Base-by-base conservation (phyloP, 1,284 basidiomycete species). In the Heimioporus retisporus region DNA sequence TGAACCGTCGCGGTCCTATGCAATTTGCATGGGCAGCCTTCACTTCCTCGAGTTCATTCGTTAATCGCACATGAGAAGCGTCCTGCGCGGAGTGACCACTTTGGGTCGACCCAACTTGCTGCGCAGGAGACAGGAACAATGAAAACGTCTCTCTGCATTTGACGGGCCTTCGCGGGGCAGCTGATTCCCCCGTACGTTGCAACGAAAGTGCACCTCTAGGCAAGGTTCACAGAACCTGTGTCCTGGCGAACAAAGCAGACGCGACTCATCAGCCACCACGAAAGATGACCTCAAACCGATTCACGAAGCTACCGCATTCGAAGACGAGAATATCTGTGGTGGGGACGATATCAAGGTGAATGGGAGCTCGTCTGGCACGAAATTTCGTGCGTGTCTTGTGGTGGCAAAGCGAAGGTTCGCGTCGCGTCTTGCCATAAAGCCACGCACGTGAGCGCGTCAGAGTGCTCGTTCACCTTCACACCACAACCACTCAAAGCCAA, bases 161-260 rank as follows among this genome's bases (percentile, higher is more conserved):
- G 51, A 80, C 54, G 31, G 68, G 69, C 46, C 78, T 77, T 62
- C 76, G 77, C 76, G 80, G 28, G 68, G 68, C 25, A 64, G 58
- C n/a, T 48, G 55, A 40, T 14, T 48, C 28, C 61, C 51, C 13
- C 44, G 66, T 21, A 58, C 60, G 23, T 64, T n/a, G n/a, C n/a
- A 56, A 31, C 73, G 44, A 56, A 74, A 68, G 43, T 77, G 73
- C 19, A 65, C 70, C 23, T 68, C 71, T 19, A 77, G 58, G 48
- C 76, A 77, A 61, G 70, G 73, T 55, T 68, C 75, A 59, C 76
- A 77, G 54, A 77, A 77, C 58, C 77, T 77, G 66, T 77, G 78
- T 14, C 76, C 76, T 80, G 59, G 65, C 57, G 56, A 65, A 67
- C 35, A 46, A 65, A 64, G 44, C 61, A 76, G 55, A 67, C 2